phyloP scores from a whole-genome alignment of 2,329 filamentous ascomycete genomes.

The Monilinia laxa region DNA sequence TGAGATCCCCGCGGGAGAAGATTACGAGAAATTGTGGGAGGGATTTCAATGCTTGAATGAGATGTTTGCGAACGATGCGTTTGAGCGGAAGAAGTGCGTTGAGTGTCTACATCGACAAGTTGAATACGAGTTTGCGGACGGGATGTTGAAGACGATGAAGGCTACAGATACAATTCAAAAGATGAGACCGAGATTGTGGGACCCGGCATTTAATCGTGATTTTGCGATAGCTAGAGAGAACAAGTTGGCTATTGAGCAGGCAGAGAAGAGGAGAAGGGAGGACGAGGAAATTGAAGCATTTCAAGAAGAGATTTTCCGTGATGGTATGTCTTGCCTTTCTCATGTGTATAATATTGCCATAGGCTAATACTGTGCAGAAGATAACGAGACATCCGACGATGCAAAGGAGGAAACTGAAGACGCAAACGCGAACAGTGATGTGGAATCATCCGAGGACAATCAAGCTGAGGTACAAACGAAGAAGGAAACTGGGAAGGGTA shows the following conservation, averaged over 20 bases:
- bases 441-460: background rate
- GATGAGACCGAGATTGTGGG: background rate
- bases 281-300: too few species aligned
- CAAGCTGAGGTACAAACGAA: too few species aligned
- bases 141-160: background rate
- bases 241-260: background rate
- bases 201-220: background rate
- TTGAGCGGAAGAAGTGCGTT: background rate
- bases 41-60: background rate
- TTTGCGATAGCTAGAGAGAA: background rate
- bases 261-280: too few species aligned
- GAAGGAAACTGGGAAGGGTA: background rate
- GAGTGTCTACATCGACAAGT: background rate
- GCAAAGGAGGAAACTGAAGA: too few species aligned
- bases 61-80: background rate
- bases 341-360: too few species aligned
- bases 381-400: background rate
- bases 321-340: too few species aligned
- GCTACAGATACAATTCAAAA: too few species aligned
- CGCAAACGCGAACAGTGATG: background rate
- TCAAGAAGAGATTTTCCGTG: too few species aligned
- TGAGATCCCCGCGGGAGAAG: too few species aligned
- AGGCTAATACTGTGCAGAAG: too few species aligned
- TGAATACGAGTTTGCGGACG: background rate
- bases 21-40: background rate